These are phyloP conservation scores for Leucocoprinus sp. DNA, from an alignment of 768 basidiomycete species.

Conservation along the genomic window DNA sequence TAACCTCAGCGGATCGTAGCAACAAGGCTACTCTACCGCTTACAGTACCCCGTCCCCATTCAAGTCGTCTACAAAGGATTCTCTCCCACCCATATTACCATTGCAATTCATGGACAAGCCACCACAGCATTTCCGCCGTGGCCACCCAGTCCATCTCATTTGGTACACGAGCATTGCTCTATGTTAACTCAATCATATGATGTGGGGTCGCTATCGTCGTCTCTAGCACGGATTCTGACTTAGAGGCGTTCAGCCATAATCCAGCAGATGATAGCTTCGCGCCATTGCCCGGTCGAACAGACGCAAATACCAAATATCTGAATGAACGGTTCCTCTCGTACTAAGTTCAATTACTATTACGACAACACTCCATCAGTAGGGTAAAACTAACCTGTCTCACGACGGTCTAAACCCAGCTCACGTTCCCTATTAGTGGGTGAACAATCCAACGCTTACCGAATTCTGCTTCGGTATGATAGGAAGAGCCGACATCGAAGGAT, in stretches of 20 bases:
- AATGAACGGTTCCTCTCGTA: conserved; percentile 80
- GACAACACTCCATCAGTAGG: conserved; percentile 72
- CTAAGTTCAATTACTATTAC: conserved; percentile 75
- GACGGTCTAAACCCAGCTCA: conserved; percentile 79
- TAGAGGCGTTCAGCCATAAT: conserved; percentile 84
- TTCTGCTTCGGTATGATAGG: conserved; percentile 78
- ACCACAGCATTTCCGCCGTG: conserved; percentile 45
- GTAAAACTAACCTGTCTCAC: conserved; percentile 85
- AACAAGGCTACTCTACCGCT: conserved; percentile 74
- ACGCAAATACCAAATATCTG: conserved; percentile 77
- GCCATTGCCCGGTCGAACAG: conserved; percentile 73
- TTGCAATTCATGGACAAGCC: conserved; percentile 51
- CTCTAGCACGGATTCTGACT: conserved; percentile 75
- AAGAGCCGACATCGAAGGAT: conserved; percentile 79
- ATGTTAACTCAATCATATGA: conserved; percentile 56
- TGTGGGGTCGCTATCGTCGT: conserved; percentile 64
- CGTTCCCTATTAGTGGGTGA: conserved; percentile 73
- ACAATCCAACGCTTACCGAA: conserved; percentile 76
- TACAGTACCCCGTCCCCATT: conserved; percentile 70
- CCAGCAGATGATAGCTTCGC: conserved; percentile 77
- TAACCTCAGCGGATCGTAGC: conserved; percentile 73
- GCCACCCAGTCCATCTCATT: conserved; percentile 44
- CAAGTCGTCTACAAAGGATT: conserved; percentile 78
- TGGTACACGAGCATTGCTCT: conserved; percentile 68
- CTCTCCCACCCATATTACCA: conserved; percentile 60